Conservation (phyloP, 495 filamentous ascomycete genomes). For the Annulohypoxylon moriforme region DNA sequence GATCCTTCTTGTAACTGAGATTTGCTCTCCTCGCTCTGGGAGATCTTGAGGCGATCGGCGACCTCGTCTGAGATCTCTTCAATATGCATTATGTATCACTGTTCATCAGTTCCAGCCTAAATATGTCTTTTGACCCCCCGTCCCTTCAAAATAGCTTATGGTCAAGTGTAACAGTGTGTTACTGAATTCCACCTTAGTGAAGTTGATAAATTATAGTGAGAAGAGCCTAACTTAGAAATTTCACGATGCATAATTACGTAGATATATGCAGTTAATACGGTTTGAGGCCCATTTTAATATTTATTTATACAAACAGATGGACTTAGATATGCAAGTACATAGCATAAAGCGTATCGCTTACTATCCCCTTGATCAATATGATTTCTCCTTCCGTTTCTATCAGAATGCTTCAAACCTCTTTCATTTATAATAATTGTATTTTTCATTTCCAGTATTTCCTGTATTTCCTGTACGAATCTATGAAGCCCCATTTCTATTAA, state of each 20-base stretch:
- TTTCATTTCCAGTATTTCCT: not conserved
- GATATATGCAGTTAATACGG: slow-evolving; percentile 20
- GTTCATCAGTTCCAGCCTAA: not conserved
- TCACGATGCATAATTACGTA: slow-evolving; percentile 30
- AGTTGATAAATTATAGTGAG: not conserved
- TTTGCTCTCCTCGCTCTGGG: slow-evolving; percentile 21
- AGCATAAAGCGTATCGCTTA: not conserved
- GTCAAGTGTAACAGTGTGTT: not conserved
- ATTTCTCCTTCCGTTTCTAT: not conserved
- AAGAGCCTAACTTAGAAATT: slow-evolving; percentile 8
- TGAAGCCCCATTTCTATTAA: not conserved
- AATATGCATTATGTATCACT: slow-evolving; percentile 38
- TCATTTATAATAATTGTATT: not conserved
- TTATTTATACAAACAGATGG: not conserved
- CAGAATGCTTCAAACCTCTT: not conserved
- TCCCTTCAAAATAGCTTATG: not conserved
- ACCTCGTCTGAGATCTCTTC: slow-evolving; percentile 51
- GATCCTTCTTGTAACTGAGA: slow-evolving; percentile 37
- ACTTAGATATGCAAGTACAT: slow-evolving; percentile 9
- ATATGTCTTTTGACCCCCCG: not conserved
- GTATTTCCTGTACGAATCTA: not conserved
- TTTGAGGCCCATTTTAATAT: not conserved
- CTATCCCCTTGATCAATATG: not conserved
- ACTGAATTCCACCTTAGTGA: not conserved
- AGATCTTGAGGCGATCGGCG: slow-evolving; percentile 49